Base-by-base conservation (phyloP, 1,284 basidiomycete genomes). In the Rhodotorula glutinis region DNA sequence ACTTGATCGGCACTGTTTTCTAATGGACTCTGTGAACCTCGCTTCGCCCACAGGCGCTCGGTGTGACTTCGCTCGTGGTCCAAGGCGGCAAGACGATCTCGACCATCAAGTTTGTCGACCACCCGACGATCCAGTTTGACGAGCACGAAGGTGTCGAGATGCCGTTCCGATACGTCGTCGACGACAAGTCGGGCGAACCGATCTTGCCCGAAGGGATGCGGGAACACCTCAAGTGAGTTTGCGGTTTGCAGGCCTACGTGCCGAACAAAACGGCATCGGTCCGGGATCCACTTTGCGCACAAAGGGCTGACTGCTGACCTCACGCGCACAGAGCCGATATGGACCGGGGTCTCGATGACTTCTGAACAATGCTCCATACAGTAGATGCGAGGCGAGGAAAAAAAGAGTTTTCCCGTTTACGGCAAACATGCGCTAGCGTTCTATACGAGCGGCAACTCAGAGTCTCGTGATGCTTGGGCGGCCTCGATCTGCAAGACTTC, bases 131-230 rank as follows among this genome's bases (percentile, higher is more conserved):
- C 75, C 80, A 75, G 21, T 96, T 96, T 81, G 90, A 89, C 76
- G 77, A 82, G 43, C 82, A 84, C 76, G 93, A 96, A 79, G 89
- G 88, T 57, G 91, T 96, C 14, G 91, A 96, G 58, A 72, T 66
- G 72, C 70, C 68, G 13, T 64, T 61, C 49, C 60, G 81, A n/a
- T 84, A 84, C 69, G 79, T 83, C 38, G 73, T 73, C 57, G 76
- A 79, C 53, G 75, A 73, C 17, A 43, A 78, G 41, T 60, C 79
- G 40, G 80, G 81, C 11, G 76, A 81, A 67, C 91, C 92, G 0
- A 81, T 86, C n/a, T 82, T 97, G 49, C 93, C 93, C 1, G 86
- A 86, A 0, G 93, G 92, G 3, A 97, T 97, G 93, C 85, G 84
- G 59, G 84, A 89, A 73, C 86, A 91, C 57, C 81, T 96, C 33